A percentile compares a stretch with the other conserved stretches of the same genome.
phyloP scores from a whole-genome alignment of 2,329 filamentous ascomycete genomes.

The Dothideomycetidae sp. region DNA sequence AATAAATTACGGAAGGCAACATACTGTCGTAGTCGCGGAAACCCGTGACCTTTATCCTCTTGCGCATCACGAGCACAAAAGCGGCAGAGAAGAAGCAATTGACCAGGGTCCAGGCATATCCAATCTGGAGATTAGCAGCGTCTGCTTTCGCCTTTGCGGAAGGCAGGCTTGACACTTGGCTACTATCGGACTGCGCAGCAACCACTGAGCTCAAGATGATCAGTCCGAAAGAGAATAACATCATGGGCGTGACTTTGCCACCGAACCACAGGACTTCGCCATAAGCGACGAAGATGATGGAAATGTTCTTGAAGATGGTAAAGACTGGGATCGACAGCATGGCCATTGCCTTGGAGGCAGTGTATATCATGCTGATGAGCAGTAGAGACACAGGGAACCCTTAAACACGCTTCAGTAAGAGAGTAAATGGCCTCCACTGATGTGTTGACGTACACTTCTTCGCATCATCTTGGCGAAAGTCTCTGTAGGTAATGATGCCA shows the following conservation, averaged over 20 bases:
- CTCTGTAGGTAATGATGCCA: constrained; percentile 68
- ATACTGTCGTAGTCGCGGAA: constrained; percentile 99
- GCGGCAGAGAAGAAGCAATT: constrained; percentile 91
- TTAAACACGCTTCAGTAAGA: constrained; percentile 25
- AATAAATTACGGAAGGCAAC: constrained; percentile 27
- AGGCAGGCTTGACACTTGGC: constrained; percentile 48
- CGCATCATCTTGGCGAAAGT: constrained; percentile 77
- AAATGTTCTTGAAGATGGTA: constrained; percentile 99
- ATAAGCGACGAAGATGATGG: constrained; percentile 96
- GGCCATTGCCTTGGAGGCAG: constrained; percentile 85
- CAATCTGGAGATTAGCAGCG: constrained; percentile 80
- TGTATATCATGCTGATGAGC: constrained; percentile 98
- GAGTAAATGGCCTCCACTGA: neutral
- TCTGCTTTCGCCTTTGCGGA: constrained; percentile 36
- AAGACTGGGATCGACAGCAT: constrained; percentile 96
- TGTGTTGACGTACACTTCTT: constrained; percentile 63
- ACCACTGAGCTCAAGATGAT: constrained; percentile 94
- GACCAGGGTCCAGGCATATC: constrained; percentile 94
- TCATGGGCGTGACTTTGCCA: constrained; percentile 72
- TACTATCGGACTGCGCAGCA: constrained; percentile 94
- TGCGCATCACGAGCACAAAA: constrained; percentile 86
- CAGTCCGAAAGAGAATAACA: constrained; percentile 83
- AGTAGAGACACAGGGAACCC: constrained; percentile 95
- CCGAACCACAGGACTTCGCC: constrained; percentile 98
- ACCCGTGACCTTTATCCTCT: constrained; percentile 98